phyloP scores from a whole-genome alignment of 2,329 filamentous ascomycete species.

The Pochonia chlamydosporia region DNA sequence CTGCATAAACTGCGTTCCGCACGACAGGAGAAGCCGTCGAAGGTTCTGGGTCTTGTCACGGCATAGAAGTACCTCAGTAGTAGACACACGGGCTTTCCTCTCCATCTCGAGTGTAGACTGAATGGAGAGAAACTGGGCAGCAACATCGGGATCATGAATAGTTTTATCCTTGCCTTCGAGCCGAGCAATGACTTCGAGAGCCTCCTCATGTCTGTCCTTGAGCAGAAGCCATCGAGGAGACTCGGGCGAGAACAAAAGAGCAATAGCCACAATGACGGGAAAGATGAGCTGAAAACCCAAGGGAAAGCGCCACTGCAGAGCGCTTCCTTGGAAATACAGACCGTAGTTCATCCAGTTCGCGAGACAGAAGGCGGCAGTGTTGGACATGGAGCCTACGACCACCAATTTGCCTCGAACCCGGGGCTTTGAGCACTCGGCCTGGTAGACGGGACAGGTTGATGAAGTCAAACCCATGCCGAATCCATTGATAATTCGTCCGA shows the following conservation, averaged over 20 bases:
- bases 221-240: conserved; percentile 47
- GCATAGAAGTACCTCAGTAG: conserved; percentile 27
- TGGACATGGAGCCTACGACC: too few species aligned
- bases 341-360: too few species aligned
- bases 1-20: conserved; percentile 43
- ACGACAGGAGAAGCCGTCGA: conserved; percentile 29
- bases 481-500: too few species aligned
- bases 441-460: too few species aligned
- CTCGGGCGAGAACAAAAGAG: conserved; percentile 34
- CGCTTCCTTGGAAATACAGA: too few species aligned
- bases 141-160: conserved; percentile 20
- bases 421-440: too few species aligned
- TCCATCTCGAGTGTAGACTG: conserved; percentile 28
- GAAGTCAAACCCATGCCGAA: too few species aligned
- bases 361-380: too few species aligned
- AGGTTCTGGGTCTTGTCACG: conserved; percentile 32
- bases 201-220: conserved; percentile 50
- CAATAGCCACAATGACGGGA: conserved; percentile 23
- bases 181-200: conserved; percentile 48
- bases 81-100: conserved; percentile 24
- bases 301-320: too few species aligned
- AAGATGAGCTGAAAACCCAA: conserved; percentile 34
- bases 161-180: conserved; percentile 22
- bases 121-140: conserved; percentile 29
- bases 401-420: too few species aligned